Base-by-base conservation (phyloP, 495 filamentous ascomycete species). In the Glonium stellatum region DNA sequence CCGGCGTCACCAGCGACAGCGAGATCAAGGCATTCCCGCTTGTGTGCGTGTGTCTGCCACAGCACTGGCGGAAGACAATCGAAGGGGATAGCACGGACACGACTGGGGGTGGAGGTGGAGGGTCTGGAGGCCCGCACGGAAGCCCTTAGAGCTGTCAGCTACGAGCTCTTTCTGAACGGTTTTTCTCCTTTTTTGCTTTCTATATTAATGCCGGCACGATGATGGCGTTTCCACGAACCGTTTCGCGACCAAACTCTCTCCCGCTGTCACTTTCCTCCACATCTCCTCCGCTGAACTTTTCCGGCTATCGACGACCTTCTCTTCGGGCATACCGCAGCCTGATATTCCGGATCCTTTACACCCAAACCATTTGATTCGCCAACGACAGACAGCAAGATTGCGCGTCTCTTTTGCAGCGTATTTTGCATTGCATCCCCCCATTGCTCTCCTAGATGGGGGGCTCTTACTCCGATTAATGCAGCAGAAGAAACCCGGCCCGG, bases 21-120 rank as follows among this genome's bases (percentile, higher is more conserved):
- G 92, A 97, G 69, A 91, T 97, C 76, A 97, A 97, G 73, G 95
- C 95, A 35, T 99, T 99, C 79, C 92, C 92, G 9, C 79, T 99
- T 59, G 95, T 99, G 22, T 99, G 95, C 72, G 91, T 99, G 34
- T 99, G 95, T 73, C 78, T 97, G 12, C 95, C 95, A 18, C 89
- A 97, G 68, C 90, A 97, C 72, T 99, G 95, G 95, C 85, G 86
- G 69, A 93, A 92, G 75, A 97, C 95, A 18, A 92, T 97, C 67
- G 92, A 99, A 58, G 92, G 89, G 55, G 90, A 95, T 50, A 61
- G 52, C 19, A 67, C 61, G 8, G 65, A 64, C 44, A 55, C 61
- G 10, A 60, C 60, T 18, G 46, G 19, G 46, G 64, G 59, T 59
- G 59, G 59, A 59, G 63, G 63, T 56, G 27, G 27, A 31, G 27